Evolutionary conservation across 345 rosid genomes (phyloP), one percentile per base, ranked within the genome.

Genomic region (Salix suchowensis): DNA sequence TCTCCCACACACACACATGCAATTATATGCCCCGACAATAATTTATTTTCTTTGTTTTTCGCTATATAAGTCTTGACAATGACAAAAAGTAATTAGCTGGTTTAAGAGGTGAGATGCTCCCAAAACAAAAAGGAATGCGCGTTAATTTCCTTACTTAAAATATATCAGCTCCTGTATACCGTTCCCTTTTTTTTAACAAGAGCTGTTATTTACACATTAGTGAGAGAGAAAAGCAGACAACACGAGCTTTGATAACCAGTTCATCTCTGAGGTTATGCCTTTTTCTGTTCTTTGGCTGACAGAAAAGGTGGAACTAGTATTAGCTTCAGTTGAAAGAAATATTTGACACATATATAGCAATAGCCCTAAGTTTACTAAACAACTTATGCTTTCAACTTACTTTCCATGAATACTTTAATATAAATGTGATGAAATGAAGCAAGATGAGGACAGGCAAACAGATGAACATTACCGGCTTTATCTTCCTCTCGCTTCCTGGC

Each of bases 401-500:
- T 44, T 44, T 13, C 18, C 50, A 44, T 12, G 16, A 44, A 44
- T 44, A 4, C 50, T 44, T 44, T 44, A 12, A 44, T 44, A 44
- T 12, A 12, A 44, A 44, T 3, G 18, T 13, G 50, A 44, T 44
- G 50, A 44, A 44, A 5, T 44, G 50, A 13, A 44, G 50, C 18
- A 44, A 44, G 13, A 13, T 1, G 1, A 44, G 18, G 18, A 14
- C 50, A 44, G 50, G 50, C 50, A 44, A 14, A 44, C 50, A 44
- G 18, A 7, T 10, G 12, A 14, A 13, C 50, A 44, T 65, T 85
- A 86, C 93, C 89, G 10, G 89, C 86, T 77, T 89, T 89, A 77
- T 88, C 92, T 79, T 89, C 89, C 36, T 86, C 92, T 76, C 92
- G 84, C 82, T 89, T 89, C 82, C 81, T 89, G 21, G 92, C 91